Conservation (phyloP, 257 asterid genomes). For the Solanum appendiculatum region DNA sequence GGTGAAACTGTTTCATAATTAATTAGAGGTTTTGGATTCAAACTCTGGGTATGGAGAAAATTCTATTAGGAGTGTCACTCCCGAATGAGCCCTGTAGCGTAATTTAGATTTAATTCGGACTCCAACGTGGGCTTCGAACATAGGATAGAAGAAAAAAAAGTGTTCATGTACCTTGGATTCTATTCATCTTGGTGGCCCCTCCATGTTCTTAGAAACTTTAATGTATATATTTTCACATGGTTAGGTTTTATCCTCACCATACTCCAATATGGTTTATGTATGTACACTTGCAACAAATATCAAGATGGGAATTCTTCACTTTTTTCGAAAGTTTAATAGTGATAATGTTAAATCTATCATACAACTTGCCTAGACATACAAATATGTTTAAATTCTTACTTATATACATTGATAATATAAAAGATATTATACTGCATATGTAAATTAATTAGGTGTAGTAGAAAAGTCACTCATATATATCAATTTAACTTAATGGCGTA, state of each 20-base stretch:
- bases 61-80: too few species aligned
- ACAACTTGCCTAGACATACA: background rate
- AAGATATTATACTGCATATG: background rate
- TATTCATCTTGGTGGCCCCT: background rate
- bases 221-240: background rate
- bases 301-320: background rate
- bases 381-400: background rate
- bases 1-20: accelerated
- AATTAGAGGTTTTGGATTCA: background rate
- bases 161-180: background rate
- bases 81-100: background rate
- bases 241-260: background rate
- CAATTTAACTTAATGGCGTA: background rate
- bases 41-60: too few species aligned
- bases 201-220: background rate
- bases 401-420: background rate
- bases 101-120: too few species aligned
- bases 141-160: too few species aligned
- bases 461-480: too few species aligned
- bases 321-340: background rate
- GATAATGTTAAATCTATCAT: background rate
- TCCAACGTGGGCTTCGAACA: accelerated
- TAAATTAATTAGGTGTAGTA: background rate
- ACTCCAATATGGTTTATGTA: background rate
- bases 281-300: background rate